Percentiles rank a stretch among this genome's conserved stretches.
Evolutionary conservation across 2,329 filamentous ascomycete genomes (phyloP).

Genomic region (Fusarium acutatum): DNA sequence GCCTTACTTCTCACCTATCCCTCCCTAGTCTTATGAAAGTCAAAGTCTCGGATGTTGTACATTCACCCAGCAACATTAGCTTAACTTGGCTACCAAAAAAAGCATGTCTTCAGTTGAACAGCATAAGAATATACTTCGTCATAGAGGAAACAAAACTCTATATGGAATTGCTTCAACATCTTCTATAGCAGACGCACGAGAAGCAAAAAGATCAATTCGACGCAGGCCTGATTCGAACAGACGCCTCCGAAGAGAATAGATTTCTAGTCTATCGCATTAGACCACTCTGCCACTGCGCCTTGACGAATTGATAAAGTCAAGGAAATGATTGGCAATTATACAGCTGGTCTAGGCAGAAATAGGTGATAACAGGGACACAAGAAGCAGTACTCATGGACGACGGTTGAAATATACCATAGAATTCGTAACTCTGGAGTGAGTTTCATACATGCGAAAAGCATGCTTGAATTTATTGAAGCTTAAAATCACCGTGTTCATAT

Average conservation of each 20-base stretch:
- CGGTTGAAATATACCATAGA: neutral
- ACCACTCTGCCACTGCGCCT: conserved; percentile 43
- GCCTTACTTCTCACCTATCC: neutral
- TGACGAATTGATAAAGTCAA: neutral
- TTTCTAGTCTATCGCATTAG: conserved; percentile 44
- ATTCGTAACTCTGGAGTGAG: neutral
- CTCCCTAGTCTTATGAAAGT: neutral
- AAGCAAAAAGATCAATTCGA: conserved; percentile 27
- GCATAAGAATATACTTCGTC: neutral
- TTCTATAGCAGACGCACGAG: rapidly evolving
- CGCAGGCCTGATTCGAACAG: conserved; percentile 43
- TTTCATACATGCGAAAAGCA: too few relatives aligned
- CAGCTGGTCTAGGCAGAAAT: rapidly evolving
- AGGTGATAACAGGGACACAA: neutral
- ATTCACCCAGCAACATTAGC: conserved; percentile 2
- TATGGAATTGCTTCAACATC: neutral
- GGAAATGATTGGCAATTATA: rapidly evolving
- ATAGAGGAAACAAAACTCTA: neutral
- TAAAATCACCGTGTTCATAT: neutral
- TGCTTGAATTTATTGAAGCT: neutral
- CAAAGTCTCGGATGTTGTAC: neutral
- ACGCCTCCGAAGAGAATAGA: conserved; percentile 42
- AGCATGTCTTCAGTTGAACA: neutral
- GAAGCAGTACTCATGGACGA: too few relatives aligned
- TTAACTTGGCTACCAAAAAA: neutral